phyloP scores from a whole-genome alignment of 352 stramenopile species.

The Bremia lactucae region DNA sequence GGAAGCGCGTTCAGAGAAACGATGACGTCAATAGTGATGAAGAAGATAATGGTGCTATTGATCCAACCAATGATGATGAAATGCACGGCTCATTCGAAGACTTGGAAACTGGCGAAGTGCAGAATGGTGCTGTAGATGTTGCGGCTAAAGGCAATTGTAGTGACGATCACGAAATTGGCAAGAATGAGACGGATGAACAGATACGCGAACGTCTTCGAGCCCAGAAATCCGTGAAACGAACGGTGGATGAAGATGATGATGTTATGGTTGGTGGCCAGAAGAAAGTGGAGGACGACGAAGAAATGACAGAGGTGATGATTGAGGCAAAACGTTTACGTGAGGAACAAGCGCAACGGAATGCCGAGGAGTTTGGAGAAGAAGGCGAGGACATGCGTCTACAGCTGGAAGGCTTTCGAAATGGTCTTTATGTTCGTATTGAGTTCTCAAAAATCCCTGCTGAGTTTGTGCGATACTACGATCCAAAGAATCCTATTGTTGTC shows the following conservation, averaged over 20 bases:
- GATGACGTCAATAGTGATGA: slow-evolving; percentile 31
- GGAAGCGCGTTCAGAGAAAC: slow-evolving; percentile 65
- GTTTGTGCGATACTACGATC: slow-evolving; percentile 93
- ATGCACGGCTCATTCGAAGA: slow-evolving; percentile 97
- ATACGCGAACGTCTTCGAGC: slow-evolving; percentile 80
- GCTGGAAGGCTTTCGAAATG: slow-evolving; percentile 93
- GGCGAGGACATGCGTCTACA: slow-evolving; percentile 87
- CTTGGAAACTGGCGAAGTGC: slow-evolving; percentile 89
- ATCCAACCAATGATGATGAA: slow-evolving; percentile 75
- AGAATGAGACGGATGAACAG: slow-evolving; percentile 69
- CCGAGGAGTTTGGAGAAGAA: slow-evolving; percentile 92
- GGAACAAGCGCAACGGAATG: slow-evolving; percentile 79
- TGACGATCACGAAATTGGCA: slow-evolving; percentile 20
- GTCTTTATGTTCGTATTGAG: slow-evolving; percentile 95
- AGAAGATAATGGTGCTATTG: slow-evolving; percentile 26
- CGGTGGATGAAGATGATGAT: slow-evolving; percentile 51
- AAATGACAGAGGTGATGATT: slow-evolving; percentile 80
- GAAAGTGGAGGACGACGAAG: slow-evolving; percentile 50
- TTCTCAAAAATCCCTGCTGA: slow-evolving; percentile 90
- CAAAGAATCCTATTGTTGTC: slow-evolving; percentile 82
- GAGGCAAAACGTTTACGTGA: slow-evolving; percentile 76
- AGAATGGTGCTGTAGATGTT: slow-evolving; percentile 26
- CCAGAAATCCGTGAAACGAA: slow-evolving; percentile 89
- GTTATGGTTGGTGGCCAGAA: slow-evolving; percentile 18
- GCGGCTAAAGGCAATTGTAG: slow-evolving; percentile 23